A percentile compares a stretch with the other conserved stretches of the same genome.
phyloP scores from a whole-genome alignment of 2,329 filamentous ascomycete genomes.

The Didymella arachidicola region DNA sequence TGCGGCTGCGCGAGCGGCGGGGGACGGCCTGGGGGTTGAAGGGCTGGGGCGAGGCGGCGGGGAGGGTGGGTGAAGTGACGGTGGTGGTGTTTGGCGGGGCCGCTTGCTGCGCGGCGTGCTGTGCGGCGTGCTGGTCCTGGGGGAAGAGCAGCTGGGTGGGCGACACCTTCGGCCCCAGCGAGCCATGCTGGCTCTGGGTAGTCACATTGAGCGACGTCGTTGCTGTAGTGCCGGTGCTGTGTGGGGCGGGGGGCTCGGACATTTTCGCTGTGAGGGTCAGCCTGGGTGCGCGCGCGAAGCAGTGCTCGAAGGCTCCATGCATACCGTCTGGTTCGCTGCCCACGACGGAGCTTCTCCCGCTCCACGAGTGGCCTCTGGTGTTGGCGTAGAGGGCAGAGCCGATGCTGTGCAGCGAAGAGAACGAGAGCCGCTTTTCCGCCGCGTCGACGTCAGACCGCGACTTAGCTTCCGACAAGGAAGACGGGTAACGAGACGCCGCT shows the following conservation, averaged over 20 bases:
- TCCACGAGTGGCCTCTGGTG: constrained; percentile 61
- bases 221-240: constrained; percentile 52
- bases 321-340: constrained; percentile 57
- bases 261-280: constrained; percentile 32
- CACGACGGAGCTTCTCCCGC: constrained; percentile 55
- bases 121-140: constrained; percentile 37
- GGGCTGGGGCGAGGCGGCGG: constrained; percentile 31
- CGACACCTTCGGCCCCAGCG: constrained; percentile 49
- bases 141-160: constrained; percentile 49
- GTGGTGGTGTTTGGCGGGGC: constrained; percentile 18
- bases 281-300: neutral
- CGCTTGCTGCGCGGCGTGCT: constrained; percentile 23
- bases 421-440: constrained; percentile 71
- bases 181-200: constrained; percentile 55
- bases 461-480: constrained; percentile 58
- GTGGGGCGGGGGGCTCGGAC: constrained; percentile 36
- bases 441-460: constrained; percentile 55
- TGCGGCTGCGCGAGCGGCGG: constrained; percentile 51
- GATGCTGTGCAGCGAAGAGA: constrained; percentile 76
- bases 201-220: constrained; percentile 55
- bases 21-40: constrained; percentile 19
- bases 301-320: constrained; percentile 7
- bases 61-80: constrained; percentile 18
- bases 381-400: constrained; percentile 65
- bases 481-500: constrained; percentile 27